These are phyloP conservation scores for Nannochloropsis gaditana DNA, from an alignment of 108 stramenopile genomes.

Conservation along the genomic window DNA sequence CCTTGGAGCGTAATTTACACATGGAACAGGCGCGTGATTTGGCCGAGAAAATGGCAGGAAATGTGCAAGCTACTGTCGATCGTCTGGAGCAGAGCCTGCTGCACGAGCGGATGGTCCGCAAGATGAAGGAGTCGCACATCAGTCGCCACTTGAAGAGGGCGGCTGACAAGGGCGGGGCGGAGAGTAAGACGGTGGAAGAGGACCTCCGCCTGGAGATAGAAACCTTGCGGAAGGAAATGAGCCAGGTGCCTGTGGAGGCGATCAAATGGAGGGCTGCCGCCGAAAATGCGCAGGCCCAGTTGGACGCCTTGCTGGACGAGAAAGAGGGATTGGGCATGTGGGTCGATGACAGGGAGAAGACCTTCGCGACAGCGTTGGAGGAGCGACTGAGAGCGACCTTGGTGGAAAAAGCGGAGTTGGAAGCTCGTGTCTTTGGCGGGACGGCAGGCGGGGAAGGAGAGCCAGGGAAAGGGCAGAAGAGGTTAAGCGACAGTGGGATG, in stretches of 20 bases:
- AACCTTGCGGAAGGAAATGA: constrained; percentile 28
- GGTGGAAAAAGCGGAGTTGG: constrained; percentile 36
- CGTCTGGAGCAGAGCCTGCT: not conserved
- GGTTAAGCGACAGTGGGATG: not conserved
- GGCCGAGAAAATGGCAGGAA: not conserved
- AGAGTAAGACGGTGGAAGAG: constrained; percentile 18
- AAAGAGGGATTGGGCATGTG: constrained; percentile 26
- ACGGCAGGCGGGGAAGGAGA: not conserved
- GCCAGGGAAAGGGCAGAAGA: no score
- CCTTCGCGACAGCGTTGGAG: constrained; percentile 27
- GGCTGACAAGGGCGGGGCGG: not conserved
- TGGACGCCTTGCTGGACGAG: constrained; percentile 35
- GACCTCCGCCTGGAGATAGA: constrained; percentile 20
- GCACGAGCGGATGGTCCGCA: not conserved
- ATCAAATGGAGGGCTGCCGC: constrained; percentile 33
- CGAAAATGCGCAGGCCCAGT: constrained; percentile 31
- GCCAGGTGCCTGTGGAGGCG: constrained; percentile 23
- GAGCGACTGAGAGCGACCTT: constrained; percentile 25
- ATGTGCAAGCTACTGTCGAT: not conserved
- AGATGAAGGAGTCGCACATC: not conserved
- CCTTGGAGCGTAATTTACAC: not conserved
- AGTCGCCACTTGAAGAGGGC: not conserved
- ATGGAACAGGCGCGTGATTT: not conserved
- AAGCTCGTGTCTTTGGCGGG: not conserved
- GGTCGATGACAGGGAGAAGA: constrained; percentile 28